A percentile compares a stretch with the other conserved stretches of the same genome.
These are phyloP conservation scores for Gossypium gossypioides DNA, from an alignment of 441 rosid genomes.

Conservation along the genomic window DNA sequence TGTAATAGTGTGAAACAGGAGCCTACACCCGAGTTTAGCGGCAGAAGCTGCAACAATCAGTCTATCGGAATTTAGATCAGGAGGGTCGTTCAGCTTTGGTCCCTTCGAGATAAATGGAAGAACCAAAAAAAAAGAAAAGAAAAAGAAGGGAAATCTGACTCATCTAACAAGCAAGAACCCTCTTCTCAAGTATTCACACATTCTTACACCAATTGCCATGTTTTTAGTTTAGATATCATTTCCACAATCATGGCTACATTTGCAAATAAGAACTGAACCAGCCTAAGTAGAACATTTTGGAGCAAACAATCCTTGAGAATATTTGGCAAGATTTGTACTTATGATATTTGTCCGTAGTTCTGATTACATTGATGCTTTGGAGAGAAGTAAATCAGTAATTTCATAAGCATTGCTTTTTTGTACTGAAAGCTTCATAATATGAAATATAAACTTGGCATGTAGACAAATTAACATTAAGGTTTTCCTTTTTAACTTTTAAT, in stretches of 20 bases:
- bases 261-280: not conserved
- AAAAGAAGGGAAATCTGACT: constrained; percentile 24
- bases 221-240: not conserved
- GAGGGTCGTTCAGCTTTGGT: constrained; percentile 56
- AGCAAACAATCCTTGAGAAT: not conserved
- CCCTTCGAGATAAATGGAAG: constrained; percentile 43
- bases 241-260: not conserved
- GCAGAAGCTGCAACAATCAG: constrained; percentile 51
- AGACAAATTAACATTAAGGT: no score
- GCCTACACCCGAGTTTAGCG: constrained; percentile 38
- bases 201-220: not conserved
- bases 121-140: constrained; percentile 22
- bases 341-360: not conserved
- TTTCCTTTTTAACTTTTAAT: no score
- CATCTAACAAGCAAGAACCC: constrained; percentile 27
- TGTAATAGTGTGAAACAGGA: constrained; percentile 22
- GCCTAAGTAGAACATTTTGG: not conserved
- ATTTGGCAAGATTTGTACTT: not conserved
- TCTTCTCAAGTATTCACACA: constrained; percentile 36
- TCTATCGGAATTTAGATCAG: constrained; percentile 47
- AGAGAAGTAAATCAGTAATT: not conserved
- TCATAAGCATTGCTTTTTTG: not conserved
- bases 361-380: not conserved
- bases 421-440: not conserved
- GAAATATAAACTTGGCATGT: no score